Evolutionary conservation across 2,329 filamentous ascomycete genomes (phyloP), one percentile per base, ranked within the genome.

Genomic region (Nectriaceae sp.): DNA sequence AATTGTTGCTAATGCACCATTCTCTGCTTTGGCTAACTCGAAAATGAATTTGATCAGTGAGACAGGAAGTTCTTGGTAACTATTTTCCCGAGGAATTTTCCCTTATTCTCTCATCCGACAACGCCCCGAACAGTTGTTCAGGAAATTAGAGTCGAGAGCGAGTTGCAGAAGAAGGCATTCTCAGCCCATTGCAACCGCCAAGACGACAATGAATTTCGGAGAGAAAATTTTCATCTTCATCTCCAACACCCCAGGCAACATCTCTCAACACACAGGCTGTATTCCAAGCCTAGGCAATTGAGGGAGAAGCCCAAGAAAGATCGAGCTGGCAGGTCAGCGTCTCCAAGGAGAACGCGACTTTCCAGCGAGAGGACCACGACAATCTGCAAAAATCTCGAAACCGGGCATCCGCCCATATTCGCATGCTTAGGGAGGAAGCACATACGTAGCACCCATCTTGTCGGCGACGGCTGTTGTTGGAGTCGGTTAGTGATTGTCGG

Each of bases 21-120:
- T 94, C 89, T 92, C 87, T 76, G 79, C 84, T 83, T 82, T 88
- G 87, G 83, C 82, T 84, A 78, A 92, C 89, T 92, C 89, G 88
- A 89, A 57, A 65, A 85, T 88, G 57, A 55, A 77, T 91, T 93
- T 92, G 61, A 88, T 90, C 85, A 76, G 85, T 90, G 88, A 90
- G 82, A 74, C 46, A 35, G 40, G 43, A 46, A 43, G 13, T 16
- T 16, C 8, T 19, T 10, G 13, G 33, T n/a, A n/a, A 6, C 8
- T 11, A n/a, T 36, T 6, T n/a, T 10, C 24, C 24, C 33, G 16
- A 16, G 8, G 33, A n/a, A 16, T n/a, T n/a, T 15, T 38, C 46
- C 40, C 26, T 39, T n/a, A 8, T 16, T 21, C 20, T 38, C 86
- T 90, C 88, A 89, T 82, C 83, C 80, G 74, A 90, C 88, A 92